Conservation (phyloP, 2,329 filamentous ascomycete species). For the Penicillium paneum region DNA sequence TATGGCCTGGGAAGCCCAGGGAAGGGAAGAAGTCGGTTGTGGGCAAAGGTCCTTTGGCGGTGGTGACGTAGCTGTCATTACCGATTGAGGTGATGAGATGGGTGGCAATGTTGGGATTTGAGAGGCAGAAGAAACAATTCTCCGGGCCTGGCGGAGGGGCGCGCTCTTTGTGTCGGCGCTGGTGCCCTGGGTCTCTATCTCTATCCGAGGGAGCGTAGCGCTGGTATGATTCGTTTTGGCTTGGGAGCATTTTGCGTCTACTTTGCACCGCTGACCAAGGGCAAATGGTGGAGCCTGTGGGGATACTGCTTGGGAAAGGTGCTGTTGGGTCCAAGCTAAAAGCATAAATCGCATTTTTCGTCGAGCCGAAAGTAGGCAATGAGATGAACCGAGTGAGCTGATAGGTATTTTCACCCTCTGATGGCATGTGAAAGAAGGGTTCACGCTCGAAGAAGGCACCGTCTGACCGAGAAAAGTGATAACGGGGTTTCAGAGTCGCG, state of each 20-base stretch:
- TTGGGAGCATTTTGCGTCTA: constrained; percentile 55
- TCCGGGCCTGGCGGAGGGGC: constrained; percentile 61
- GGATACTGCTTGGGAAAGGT: constrained; percentile 59
- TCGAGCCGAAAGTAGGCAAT: constrained; percentile 71
- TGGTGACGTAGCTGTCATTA: constrained; percentile 82
- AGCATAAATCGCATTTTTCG: constrained; percentile 62
- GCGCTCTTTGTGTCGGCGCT: constrained; percentile 43
- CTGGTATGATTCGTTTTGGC: constrained; percentile 36
- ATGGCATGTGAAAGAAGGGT: constrained; percentile 72
- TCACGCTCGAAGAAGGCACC: constrained; percentile 83
- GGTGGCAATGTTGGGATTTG: constrained; percentile 75
- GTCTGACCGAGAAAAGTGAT: constrained; percentile 75
- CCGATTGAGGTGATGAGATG: constrained; percentile 91
- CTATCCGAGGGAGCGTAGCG: constrained; percentile 41
- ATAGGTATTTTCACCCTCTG: constrained; percentile 49
- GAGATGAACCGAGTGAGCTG: constrained; percentile 85
- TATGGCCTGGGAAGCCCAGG: constrained; percentile 75
- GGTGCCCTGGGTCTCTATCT: constrained; percentile 29
- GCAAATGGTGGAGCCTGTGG: constrained; percentile 69
- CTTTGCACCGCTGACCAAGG: constrained; percentile 55
- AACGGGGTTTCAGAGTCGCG: constrained; percentile 76
- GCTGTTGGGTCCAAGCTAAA: constrained; percentile 67
- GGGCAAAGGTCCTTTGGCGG: constrained; percentile 84
- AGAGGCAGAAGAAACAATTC: constrained; percentile 92
- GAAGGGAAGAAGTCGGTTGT: constrained; percentile 67